Conservation (phyloP, 2,329 filamentous ascomycete species). For the Exserohilum rostratum region DNA sequence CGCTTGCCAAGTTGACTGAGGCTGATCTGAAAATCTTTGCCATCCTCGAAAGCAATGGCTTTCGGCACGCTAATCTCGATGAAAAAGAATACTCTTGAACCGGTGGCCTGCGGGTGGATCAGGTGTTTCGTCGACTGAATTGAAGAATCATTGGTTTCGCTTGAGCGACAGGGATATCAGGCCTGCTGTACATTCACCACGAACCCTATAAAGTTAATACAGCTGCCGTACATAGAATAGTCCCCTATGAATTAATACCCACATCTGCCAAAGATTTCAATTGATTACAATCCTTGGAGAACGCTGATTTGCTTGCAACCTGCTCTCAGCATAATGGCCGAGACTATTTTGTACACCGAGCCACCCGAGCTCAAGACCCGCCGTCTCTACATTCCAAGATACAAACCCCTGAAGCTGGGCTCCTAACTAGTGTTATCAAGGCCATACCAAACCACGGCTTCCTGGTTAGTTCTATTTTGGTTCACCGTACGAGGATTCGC, state of each 20-base stretch:
- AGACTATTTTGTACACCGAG: neutral
- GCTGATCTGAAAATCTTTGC: neutral
- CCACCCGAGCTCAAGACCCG: neutral
- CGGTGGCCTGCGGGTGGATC: neutral
- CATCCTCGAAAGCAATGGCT: neutral
- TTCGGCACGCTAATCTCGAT: neutral
- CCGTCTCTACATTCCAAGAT: neutral
- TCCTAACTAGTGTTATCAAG: neutral
- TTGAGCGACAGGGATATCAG: neutral
- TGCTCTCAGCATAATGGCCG: neutral
- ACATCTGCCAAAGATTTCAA: neutral
- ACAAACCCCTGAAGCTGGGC: neutral
- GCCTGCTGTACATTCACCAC: neutral
- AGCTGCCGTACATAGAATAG: neutral
- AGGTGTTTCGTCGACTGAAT: neutral
- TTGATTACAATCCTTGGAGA: neutral
- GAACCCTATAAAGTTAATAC: neutral
- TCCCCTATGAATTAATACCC: neutral
- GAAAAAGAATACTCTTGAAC: neutral
- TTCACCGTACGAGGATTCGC: conserved; percentile 43
- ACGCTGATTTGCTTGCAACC: neutral
- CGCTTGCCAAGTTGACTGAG: neutral
- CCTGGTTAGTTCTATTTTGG: neutral
- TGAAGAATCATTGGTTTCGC: neutral
- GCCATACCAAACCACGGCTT: neutral